Percentiles rank a stretch among this genome's conserved stretches.
phyloP scores from a whole-genome alignment of 345 rosid genomes.

The Clausena lansium region DNA sequence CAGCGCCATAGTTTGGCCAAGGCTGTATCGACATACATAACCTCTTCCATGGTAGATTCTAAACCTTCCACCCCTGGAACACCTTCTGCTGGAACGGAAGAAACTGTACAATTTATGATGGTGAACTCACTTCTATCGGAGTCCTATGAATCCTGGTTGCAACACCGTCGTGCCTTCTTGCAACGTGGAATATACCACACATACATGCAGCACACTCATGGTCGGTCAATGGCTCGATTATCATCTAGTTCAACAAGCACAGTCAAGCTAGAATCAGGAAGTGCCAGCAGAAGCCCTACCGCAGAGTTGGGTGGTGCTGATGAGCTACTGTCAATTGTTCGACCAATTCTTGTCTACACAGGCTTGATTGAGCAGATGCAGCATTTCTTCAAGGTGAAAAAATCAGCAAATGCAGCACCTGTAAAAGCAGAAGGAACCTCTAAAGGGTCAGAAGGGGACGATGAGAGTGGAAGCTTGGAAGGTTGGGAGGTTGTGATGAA shows the following conservation, averaged over 20 bases:
- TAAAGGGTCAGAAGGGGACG: slow-evolving; percentile 28
- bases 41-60: slow-evolving; percentile 52
- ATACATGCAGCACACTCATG: slow-evolving; percentile 82
- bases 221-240: slow-evolving; percentile 48
- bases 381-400: slow-evolving; percentile 66
- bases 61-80: slow-evolving; percentile 52
- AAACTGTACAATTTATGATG: slow-evolving; percentile 96
- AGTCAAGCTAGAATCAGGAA: slow-evolving; percentile 43
- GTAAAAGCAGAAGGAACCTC: slow-evolving; percentile 45
- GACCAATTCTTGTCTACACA: slow-evolving; percentile 83
- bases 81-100: slow-evolving; percentile 67
- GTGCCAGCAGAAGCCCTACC: slow-evolving; percentile 32
- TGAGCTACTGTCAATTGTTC: slow-evolving; percentile 63
- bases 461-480: slow-evolving; percentile 51
- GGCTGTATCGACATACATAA: slow-evolving; percentile 64
- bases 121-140: slow-evolving; percentile 89
- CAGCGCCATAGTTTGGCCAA: slow-evolving; percentile 77
- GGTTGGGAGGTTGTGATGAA: slow-evolving; percentile 83
- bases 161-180: slow-evolving; percentile 78
- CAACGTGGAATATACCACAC: slow-evolving; percentile 91
- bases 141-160: slow-evolving; percentile 90
- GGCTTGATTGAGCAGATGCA: slow-evolving; percentile 96
- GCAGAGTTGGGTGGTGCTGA: slow-evolving; percentile 38
- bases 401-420: slow-evolving; percentile 27
- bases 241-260: slow-evolving; percentile 27